Evolutionary conservation across 768 basidiomycete species (phyloP), one percentile per base, ranked within the genome.

Genomic region (Leucocoprinus birnbaumii): DNA sequence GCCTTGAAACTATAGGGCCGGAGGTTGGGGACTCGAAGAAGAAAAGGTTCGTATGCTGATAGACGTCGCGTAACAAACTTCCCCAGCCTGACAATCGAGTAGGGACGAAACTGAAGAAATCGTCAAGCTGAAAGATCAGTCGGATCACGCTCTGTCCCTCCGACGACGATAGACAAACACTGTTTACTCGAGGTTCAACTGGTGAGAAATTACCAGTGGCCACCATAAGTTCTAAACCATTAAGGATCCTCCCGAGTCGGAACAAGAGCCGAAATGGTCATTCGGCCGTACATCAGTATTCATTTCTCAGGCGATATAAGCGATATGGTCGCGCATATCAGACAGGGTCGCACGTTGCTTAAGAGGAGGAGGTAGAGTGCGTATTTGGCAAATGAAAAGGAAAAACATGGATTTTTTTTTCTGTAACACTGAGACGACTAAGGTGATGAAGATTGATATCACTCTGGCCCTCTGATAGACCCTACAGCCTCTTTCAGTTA

Each of bases 181-280:
- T 37, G 18, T 22, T 48, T 55, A 55, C 46, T 55, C 53, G 46
- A 55, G 44, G 53, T 37, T 40, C 16, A 55, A 40, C 45, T 18
- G 53, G 35, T 22, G 19, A 45, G 35, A 40, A 47, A 25, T 48
- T 25, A 35, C 4, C 10, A 47, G 16, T 26, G 25, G 14, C 16
- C 14, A 11, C n/a, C 37, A 27, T 26, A 21, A 25, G 19, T 48
- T 40, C 53, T 55, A 40, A 45, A 55, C 24, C 9, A 46, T 25
- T 48, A 55, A 38, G 53, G 53, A 48, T 38, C 42, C 25, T 48
- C 44, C 53, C 53, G 53, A 55, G 24, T 55, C 53, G 53, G 53
- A 55, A 55, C 45, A 21, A 47, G 27, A 21, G 16, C 10, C 43
- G 26, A 43, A 34, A 25, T 16, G 14, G 43, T 31, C 31, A 31